phyloP scores from a whole-genome alignment of 441 rosid genomes.

The Omphalea diandra region DNA sequence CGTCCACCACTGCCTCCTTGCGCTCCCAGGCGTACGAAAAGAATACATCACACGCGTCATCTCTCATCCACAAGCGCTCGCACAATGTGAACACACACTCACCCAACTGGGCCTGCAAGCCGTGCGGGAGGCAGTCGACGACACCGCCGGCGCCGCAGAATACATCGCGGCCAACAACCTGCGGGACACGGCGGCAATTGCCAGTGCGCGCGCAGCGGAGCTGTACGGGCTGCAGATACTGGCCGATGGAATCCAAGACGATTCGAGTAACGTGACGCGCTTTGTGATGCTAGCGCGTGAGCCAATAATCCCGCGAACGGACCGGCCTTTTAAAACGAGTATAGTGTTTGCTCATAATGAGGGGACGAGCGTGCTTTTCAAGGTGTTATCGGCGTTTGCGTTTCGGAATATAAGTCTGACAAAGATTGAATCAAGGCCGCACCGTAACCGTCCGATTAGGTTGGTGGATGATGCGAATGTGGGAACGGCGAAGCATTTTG shows the following conservation, averaged over 20 bases:
- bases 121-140: conserved; percentile 88
- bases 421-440: conserved; percentile 95
- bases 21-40: conserved; percentile 73
- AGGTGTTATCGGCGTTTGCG: conserved; percentile 90
- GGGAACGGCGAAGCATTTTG: conserved; percentile 91
- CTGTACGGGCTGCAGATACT: conserved; percentile 77
- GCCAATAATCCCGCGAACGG: conserved; percentile 90
- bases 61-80: conserved; percentile 91
- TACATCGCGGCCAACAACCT: conserved; percentile 70
- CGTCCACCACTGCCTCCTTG: conserved; percentile 91
- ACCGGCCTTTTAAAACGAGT: conserved; percentile 94
- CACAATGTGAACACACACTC: conserved; percentile 87
- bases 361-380: conserved; percentile 92
- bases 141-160: conserved; percentile 95
- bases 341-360: conserved; percentile 94
- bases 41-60: conserved; percentile 79
- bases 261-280: conserved; percentile 86
- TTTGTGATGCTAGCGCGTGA: conserved; percentile 96
- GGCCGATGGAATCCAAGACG: conserved; percentile 92
- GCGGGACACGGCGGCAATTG: conserved; percentile 84
- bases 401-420: conserved; percentile 84
- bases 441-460: conserved; percentile 73
- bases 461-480: conserved; percentile 74
- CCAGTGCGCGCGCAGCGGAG: conserved; percentile 88
- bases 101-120: conserved; percentile 73